These are phyloP conservation scores for Leccinum uliginosum DNA, from an alignment of 768 basidiomycete species.

Conservation along the genomic window DNA sequence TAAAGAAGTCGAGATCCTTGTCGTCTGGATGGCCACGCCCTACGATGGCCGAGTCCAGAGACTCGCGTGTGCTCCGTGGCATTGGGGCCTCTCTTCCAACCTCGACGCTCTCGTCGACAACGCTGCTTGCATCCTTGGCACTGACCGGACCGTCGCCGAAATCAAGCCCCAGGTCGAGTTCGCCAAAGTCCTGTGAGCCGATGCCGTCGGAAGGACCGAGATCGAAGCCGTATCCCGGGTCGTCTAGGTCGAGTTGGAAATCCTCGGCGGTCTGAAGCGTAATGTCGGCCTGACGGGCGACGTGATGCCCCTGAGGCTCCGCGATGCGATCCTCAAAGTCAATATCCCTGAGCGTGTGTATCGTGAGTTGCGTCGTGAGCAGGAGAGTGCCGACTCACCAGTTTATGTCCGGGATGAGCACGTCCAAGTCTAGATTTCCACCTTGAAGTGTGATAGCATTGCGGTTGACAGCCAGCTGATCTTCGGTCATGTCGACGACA, in stretches of 20 bases:
- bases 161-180: conserved; percentile 71
- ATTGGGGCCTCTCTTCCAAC: conserved; percentile 69
- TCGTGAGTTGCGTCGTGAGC: conserved; percentile 6
- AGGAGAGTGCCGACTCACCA: conserved; percentile 45
- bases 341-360: conserved; percentile 57
- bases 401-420: conserved; percentile 74
- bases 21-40: conserved; percentile 42
- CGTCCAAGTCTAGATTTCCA: conserved; percentile 73
- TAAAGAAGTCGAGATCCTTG: conserved; percentile 60
- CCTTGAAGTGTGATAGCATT: conserved; percentile 86
- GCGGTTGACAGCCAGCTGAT: conserved; percentile 81
- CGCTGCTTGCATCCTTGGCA: conserved; percentile 40
- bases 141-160: conserved; percentile 59
- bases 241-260: conserved; percentile 61
- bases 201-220: conserved; percentile 78
- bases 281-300: conserved; percentile 83
- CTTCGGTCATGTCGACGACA: conserved; percentile 93
- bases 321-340: conserved; percentile 67
- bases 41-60: conserved; percentile 59
- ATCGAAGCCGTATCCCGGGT: conserved; percentile 62
- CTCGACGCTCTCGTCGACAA: conserved; percentile 57
- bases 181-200: conserved; percentile 76
- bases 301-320: conserved; percentile 68
- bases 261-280: conserved; percentile 79
- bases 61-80: conserved; percentile 44